Evolutionary conservation across 176 grass and related monocot genomes (phyloP).

Genomic region (Oryza officinalis): DNA sequence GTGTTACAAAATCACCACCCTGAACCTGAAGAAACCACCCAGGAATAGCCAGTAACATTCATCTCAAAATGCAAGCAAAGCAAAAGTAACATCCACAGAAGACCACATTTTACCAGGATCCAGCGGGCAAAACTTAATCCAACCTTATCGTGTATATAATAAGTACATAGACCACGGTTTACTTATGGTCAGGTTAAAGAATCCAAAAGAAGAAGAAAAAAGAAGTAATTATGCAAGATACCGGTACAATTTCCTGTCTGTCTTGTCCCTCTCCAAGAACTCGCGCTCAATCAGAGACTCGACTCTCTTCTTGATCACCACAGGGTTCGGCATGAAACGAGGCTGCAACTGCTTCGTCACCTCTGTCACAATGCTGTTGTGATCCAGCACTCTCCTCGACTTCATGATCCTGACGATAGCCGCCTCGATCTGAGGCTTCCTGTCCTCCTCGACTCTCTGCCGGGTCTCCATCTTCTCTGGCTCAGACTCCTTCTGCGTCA

Average conservation of each 20-base stretch:
- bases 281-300: constrained; percentile 81
- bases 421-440: constrained; percentile 70
- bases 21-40: neutral
- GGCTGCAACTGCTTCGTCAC: constrained; percentile 69
- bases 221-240: constrained; percentile 54
- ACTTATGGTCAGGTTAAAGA: constrained; percentile 22
- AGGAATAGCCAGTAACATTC: neutral
- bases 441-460: constrained; percentile 72
- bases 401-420: constrained; percentile 79
- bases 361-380: constrained; percentile 71
- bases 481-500: constrained; percentile 65
- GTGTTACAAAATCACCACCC: neutral
- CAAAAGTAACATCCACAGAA: neutral
- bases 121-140: neutral
- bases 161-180: constrained; percentile 33
- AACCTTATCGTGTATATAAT: constrained; percentile 9
- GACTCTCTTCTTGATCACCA: constrained; percentile 82
- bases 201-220: neutral
- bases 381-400: constrained; percentile 58
- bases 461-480: constrained; percentile 81
- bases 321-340: constrained; percentile 77
- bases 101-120: constrained; percentile 2
- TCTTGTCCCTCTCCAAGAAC: constrained; percentile 80
- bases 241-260: constrained; percentile 76
- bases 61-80: neutral